These are phyloP conservation scores for Pseudoscleropodium purum DNA, from an alignment of 225 moss, liverwort and hornwort genomes.

Conservation along the genomic window DNA sequence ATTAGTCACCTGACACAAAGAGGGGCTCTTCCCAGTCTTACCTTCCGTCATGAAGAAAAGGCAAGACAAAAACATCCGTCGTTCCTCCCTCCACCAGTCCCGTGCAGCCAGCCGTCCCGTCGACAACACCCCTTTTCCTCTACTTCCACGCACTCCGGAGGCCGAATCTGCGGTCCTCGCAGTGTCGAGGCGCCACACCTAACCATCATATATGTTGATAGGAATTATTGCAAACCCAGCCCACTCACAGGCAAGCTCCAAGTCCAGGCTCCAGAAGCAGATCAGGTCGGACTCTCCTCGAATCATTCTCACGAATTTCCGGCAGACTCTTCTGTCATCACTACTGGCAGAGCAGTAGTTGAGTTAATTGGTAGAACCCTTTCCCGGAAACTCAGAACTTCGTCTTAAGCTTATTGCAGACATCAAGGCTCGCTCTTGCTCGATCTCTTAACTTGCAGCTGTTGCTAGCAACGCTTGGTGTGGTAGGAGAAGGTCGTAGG, in stretches of 20 bases:
- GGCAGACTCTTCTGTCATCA: not conserved
- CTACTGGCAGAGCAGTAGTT: too few relatives aligned
- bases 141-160: not conserved
- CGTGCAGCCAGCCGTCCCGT: not conserved
- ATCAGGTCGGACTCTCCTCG: not conserved
- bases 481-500: not conserved
- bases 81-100: not conserved
- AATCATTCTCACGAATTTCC: not conserved
- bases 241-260: not conserved
- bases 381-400: not conserved
- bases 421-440: not conserved
- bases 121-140: not conserved
- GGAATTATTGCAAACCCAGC: not conserved
- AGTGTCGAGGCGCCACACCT: constrained; percentile 6
- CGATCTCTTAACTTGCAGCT: too few relatives aligned
- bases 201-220: not conserved
- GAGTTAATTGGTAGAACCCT: too few relatives aligned
- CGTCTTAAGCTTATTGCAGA: not conserved
- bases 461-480: not conserved
- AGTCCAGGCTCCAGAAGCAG: not conserved
- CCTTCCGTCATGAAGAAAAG: not conserved
- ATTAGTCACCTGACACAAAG: not conserved
- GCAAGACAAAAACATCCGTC: not conserved
- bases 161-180: not conserved
- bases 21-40: too few relatives aligned